Conservation (phyloP, 2,329 filamentous ascomycete genomes). For the Paecilomyces variotii region DNA sequence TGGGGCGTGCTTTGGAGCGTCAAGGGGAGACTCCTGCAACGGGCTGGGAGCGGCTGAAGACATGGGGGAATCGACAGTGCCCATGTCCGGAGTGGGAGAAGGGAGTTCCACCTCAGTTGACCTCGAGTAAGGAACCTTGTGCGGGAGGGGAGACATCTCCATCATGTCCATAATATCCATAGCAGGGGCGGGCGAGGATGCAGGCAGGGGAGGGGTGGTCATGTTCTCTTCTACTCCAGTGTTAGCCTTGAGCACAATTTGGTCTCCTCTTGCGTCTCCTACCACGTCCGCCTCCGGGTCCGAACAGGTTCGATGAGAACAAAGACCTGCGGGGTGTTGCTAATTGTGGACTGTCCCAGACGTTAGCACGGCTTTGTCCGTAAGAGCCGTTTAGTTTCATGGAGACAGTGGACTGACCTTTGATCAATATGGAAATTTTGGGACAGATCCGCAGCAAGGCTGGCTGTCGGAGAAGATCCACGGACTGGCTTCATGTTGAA, state of each 20-base stretch:
- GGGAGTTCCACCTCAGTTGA: slow-evolving; percentile 56
- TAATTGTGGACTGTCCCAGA: slow-evolving; percentile 61
- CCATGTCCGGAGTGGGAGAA: slow-evolving; percentile 60
- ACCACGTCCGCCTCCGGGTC: slow-evolving; percentile 52
- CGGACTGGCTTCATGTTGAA: slow-evolving; percentile 70
- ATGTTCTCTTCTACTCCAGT: slow-evolving; percentile 54
- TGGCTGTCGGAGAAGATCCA: slow-evolving; percentile 84
- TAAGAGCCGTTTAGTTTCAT: not conserved
- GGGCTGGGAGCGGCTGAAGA: slow-evolving; percentile 29
- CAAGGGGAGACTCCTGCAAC: slow-evolving; percentile 31
- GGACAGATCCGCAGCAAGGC: slow-evolving; percentile 85
- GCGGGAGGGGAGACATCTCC: slow-evolving; percentile 88
- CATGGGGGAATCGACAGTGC: slow-evolving; percentile 35
- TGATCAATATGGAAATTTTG: slow-evolving; percentile 96
- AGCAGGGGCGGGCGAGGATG: slow-evolving; percentile 68
- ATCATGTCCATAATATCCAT: slow-evolving; percentile 84
- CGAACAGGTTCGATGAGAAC: slow-evolving; percentile 67
- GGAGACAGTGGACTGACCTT: slow-evolving; percentile 55
- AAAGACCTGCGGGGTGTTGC: slow-evolving; percentile 77
- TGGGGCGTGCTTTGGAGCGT: slow-evolving; percentile 18
- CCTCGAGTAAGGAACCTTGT: slow-evolving; percentile 65
- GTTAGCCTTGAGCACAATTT: slow-evolving; percentile 13
- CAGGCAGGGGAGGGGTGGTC: slow-evolving; percentile 75
- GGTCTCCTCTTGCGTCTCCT: slow-evolving; percentile 16
- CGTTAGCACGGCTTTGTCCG: slow-evolving; percentile 29